Percentiles rank a stretch among this genome's conserved stretches.
Evolutionary conservation across 164 flowering plant genomes (phyloP).

Genomic region (Litsea cubeba): DNA sequence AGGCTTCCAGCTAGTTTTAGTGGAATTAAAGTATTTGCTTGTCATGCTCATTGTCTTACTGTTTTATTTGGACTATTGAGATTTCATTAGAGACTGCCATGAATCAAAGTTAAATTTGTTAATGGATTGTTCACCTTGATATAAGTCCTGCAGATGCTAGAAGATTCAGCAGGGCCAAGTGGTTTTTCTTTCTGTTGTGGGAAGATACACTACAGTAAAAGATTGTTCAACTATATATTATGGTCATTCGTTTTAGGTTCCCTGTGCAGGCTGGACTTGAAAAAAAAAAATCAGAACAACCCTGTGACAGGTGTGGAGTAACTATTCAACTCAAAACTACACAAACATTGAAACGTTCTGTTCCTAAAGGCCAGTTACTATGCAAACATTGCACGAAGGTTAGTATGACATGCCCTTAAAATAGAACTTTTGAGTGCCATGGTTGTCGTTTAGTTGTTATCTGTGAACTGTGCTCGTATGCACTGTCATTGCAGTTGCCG

Average conservation of each 20-base stretch:
- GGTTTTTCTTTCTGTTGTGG: background rate
- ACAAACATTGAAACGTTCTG: slow-evolving; percentile 25
- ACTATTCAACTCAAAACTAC: slow-evolving; percentile 40
- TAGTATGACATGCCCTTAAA: background rate
- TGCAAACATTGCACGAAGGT: background rate
- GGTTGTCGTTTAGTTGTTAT: background rate
- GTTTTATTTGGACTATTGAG: background rate
- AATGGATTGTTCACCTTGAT: background rate
- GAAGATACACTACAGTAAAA: background rate
- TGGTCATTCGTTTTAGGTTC: slow-evolving; percentile 1
- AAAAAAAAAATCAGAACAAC: slow-evolving; percentile 30
- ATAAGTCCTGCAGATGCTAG: background rate
- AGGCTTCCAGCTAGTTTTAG: background rate
- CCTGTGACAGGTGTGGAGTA: slow-evolving; percentile 67
- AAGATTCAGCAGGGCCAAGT: background rate
- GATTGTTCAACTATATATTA: background rate
- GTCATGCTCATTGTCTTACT: background rate
- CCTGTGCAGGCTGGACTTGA: slow-evolving; percentile 35
- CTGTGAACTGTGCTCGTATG: background rate
- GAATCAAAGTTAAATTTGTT: too few relatives aligned
- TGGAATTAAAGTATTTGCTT: background rate
- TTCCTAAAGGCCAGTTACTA: slow-evolving; percentile 1
- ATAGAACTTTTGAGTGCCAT: slow-evolving; percentile 1
- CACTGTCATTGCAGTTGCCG: slow-evolving; percentile 40
- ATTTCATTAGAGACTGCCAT: background rate